Evolutionary conservation across 163 green algal genomes (phyloP), one percentile per base, ranked within the genome.

Genomic region (Trebouxiophyceae sp.): DNA sequence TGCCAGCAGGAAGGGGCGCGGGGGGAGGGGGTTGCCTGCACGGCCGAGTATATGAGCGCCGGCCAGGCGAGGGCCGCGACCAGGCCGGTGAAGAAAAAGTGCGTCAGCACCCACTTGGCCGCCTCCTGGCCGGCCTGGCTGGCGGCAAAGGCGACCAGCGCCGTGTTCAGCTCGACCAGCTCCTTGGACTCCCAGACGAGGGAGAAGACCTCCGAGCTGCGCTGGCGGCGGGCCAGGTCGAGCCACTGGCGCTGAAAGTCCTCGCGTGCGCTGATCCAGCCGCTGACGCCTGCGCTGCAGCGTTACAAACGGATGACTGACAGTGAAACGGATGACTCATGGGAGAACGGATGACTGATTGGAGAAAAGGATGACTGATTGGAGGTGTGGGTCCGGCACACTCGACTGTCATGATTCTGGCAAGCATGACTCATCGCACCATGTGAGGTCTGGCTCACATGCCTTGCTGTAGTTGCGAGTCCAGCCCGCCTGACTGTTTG

Each of bases 171-270:
- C 47, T 67, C 65, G 45, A 74, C 54, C 24, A 86, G 77, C 54
- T 81, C 77, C 45, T 66, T 32, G 4, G 65, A 69, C 75, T 92
- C 86, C 82, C 84, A 92, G 7, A 91, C 81, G 28, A 92, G 73
- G 1, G 70, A 72, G 63, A 84, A 89, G 34, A 75, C 68, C 61
- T 91, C 84, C 45, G 62, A 77, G 30, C 78, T 47, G 5, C 39
- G 28, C 4, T 31, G 76, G 24, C 57, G 32, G 27, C 64, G 54
- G 1, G 65, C 68, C 71, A 91, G 78, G 12, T 22, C 45, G 32
- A 63, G 28, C 83, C 87, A 94, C 28, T 82, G 74, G 8, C 45
- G 44, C 32, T 84, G 62, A 58, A 85, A 94, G 71, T 94, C 86
- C 27, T 85, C 65, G 0, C 66, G 60, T 4, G 73, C 33, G 16